These are phyloP conservation scores for Tuctoria greenei DNA, from an alignment of 176 grass and related monocot genomes.

Conservation along the genomic window DNA sequence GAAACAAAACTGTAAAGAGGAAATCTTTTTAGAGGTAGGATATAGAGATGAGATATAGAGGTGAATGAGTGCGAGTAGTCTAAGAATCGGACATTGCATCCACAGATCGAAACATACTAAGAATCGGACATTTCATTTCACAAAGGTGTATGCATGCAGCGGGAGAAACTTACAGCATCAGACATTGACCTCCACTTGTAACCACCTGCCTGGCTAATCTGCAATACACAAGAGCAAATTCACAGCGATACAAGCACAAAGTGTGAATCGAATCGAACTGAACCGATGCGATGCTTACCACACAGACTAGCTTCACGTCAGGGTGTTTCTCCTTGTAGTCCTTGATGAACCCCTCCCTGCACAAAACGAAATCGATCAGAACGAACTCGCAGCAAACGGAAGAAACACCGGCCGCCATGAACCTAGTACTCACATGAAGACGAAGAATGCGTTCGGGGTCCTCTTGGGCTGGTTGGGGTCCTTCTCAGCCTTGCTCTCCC, in stretches of 20 bases:
- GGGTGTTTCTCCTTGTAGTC: slow-evolving; percentile 84
- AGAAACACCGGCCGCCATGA: not conserved
- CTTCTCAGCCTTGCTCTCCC: slow-evolving; percentile 65
- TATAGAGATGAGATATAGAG: no score
- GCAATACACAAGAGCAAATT: not conserved
- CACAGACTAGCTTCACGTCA: slow-evolving; percentile 65
- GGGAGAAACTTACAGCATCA: slow-evolving; percentile 51
- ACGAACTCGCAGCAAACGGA: not conserved
- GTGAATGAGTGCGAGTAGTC: no score
- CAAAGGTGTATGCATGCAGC: not conserved
- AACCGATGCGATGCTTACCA: slow-evolving; percentile 50
- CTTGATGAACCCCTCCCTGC: slow-evolving; percentile 87
- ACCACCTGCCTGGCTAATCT: slow-evolving; percentile 93
- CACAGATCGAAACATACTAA: no score
- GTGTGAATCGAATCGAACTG: not conserved
- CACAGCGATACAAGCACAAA: rapidly evolving
- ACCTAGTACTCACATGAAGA: slow-evolving; percentile 65
- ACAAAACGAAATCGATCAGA: not conserved
- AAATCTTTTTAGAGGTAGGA: no score
- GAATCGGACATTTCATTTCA: not conserved
- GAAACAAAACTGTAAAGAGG: no score
- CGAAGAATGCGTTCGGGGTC: slow-evolving; percentile 81
- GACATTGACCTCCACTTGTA: slow-evolving; percentile 90
- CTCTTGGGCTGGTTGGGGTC: slow-evolving; percentile 95
- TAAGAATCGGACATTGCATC: no score